Base-by-base conservation (phyloP, 129 eudicot species). In the Flaveria trinervia region DNA sequence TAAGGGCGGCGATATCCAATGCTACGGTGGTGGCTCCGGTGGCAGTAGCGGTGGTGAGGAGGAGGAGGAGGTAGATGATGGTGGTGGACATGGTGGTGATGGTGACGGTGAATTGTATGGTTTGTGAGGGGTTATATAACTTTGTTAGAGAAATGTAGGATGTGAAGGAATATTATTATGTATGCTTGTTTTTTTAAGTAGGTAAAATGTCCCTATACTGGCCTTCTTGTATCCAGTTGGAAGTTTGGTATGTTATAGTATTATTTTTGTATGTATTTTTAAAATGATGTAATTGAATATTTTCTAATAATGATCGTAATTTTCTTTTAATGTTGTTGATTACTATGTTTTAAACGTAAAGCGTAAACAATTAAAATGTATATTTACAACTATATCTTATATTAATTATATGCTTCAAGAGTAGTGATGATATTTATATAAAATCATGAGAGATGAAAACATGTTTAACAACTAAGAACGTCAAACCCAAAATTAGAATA, bases 1-100 rank as follows among this genome's bases (percentile, higher is more conserved):
- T 72, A 14, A 90, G 86, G 74, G 91, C 93, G 28, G 85, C 72
- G 71, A 83, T 57, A 65, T 90, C 96, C 4, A 83, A 76, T 48
- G 86, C 23, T 16, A 62, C 43, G 14, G 96, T 71, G 14, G 77
- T 50, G 57, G 39, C 71, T 60, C 59, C 70, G 69, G 90, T 18
- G 16, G 77, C n/a, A 73, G 33, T 14, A 26, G 74, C 2, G 62
- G 65, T 0, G 33, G 16, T 0, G 39, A 59, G 14, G 50, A 70
- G 36, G 69, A 50, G 15, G 48, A 70, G 56, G 75, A 60, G n/a
- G 49, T 66, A 43, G 72, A 59, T 20, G 60, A 84, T 48, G 57
- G 7, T 9, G 69, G 80, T 28, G 67, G 76, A 50, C 55, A 74
- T 78, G 70, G 73, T 69, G 60, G 73, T 70, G 57, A 3, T 30